phyloP scores from a whole-genome alignment of 75 land plant species.

The Pinus tabuliformis region DNA sequence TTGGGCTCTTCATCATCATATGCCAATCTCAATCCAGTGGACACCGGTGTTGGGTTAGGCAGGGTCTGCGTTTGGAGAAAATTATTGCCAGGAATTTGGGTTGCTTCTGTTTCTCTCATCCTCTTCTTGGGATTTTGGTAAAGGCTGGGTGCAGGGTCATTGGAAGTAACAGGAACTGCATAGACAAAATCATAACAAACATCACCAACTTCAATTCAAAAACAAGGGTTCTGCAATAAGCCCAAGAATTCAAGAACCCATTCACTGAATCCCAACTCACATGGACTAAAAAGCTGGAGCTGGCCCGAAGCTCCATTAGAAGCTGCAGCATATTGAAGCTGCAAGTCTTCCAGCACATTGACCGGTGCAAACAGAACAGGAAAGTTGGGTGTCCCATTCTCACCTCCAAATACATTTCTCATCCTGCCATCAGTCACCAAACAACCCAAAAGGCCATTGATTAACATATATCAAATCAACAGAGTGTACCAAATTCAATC shows the following conservation, averaged over 20 bases:
- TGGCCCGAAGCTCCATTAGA: conserved; percentile 5
- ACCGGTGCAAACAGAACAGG: not conserved
- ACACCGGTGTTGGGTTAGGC: conserved; percentile 40
- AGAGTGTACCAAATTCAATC: too few species aligned
- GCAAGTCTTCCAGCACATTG: not conserved
- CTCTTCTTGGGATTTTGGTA: conserved; percentile 4
- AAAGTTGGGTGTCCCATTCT: not conserved
- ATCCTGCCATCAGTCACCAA: too few species aligned
- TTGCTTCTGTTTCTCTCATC: not conserved
- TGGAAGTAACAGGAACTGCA: conserved; percentile 10
- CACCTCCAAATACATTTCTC: too few species aligned
- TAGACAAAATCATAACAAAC: not conserved
- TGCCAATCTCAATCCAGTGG: conserved; percentile 69
- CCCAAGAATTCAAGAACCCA: not conserved
- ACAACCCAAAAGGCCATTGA: too few species aligned
- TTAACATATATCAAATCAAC: too few species aligned
- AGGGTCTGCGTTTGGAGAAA: not conserved
- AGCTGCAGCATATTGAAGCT: not conserved
- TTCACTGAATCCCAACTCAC: not conserved
- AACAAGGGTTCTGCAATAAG: not conserved
- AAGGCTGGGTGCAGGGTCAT: conserved; percentile 1
- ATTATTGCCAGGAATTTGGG: not conserved
- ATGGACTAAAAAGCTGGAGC: not conserved
- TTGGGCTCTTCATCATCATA: conserved; percentile 60
- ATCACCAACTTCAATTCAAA: not conserved